These are phyloP conservation scores for Mucor saturninus DNA, from an alignment of 371 early-diverging fungal species.

Conservation along the genomic window DNA sequence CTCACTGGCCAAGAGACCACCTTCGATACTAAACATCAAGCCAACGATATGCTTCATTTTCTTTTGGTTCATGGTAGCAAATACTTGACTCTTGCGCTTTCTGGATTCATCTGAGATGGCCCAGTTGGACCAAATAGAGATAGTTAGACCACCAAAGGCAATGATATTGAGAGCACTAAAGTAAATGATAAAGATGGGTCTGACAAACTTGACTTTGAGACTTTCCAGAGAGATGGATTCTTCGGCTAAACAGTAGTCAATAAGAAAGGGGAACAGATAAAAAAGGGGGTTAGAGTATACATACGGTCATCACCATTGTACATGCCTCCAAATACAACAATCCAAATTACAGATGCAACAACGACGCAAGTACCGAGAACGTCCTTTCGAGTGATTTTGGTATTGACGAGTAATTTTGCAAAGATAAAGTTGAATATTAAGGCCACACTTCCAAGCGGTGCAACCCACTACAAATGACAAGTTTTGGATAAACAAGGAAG, in stretches of 20 bases:
- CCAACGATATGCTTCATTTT: conserved; percentile 61
- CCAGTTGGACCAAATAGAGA: conserved; percentile 67
- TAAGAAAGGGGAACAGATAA: conserved; percentile 9
- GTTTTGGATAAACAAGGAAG: not conserved
- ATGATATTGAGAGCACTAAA: conserved; percentile 66
- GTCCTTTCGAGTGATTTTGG: conserved; percentile 67
- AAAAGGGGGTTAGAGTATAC: conserved; percentile 11
- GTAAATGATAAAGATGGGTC: conserved; percentile 67
- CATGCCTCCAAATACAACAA: conserved; percentile 74
- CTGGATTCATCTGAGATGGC: conserved; percentile 46
- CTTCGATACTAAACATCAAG: conserved; percentile 65
- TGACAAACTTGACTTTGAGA: conserved; percentile 61
- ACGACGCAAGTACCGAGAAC: conserved; percentile 71
- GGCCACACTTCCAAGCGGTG: conserved; percentile 72
- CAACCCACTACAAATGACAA: conserved; percentile 59
- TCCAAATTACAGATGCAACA: conserved; percentile 67
- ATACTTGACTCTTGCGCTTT: conserved; percentile 38
- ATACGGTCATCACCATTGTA: conserved; percentile 64
- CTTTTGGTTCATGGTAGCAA: conserved; percentile 45
- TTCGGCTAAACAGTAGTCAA: conserved; percentile 41
- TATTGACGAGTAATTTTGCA: conserved; percentile 72
- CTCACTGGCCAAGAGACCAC: conserved; percentile 69
- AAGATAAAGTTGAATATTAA: conserved; percentile 75
- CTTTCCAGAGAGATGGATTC: conserved; percentile 61
- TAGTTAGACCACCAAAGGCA: conserved; percentile 53